Conservation (phyloP, 805 yeast species). For the Saturnispora dispora region DNA sequence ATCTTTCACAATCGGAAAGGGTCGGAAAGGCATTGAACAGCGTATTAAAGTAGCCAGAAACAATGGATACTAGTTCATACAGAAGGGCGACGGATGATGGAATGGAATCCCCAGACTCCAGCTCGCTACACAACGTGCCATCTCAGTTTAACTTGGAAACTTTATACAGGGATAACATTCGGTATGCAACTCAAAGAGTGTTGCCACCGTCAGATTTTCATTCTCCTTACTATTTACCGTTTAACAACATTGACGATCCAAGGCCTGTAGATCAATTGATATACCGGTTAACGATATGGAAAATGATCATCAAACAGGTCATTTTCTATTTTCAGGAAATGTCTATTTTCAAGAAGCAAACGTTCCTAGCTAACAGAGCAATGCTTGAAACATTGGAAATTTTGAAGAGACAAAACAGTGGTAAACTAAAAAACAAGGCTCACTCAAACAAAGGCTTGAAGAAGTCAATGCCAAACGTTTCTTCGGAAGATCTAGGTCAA, state of each 20-base stretch:
- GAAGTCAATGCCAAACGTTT: constrained; percentile 17
- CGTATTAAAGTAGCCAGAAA: not conserved
- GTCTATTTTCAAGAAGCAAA: constrained; percentile 42
- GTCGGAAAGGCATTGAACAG: not conserved
- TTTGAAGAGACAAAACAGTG: constrained; percentile 24
- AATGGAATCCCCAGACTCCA: not conserved
- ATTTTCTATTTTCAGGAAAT: constrained; percentile 43
- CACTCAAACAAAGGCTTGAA: constrained; percentile 17
- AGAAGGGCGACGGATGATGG: not conserved
- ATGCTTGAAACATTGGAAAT: constrained; percentile 36
- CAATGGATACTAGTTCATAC: not conserved
- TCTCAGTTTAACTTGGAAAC: constrained; percentile 10
- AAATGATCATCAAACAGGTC: constrained; percentile 44
- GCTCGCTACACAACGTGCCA: not conserved
- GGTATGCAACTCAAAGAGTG: constrained; percentile 19
- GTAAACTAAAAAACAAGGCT: constrained; percentile 22
- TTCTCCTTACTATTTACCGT: constrained; percentile 30
- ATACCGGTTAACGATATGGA: constrained; percentile 48
- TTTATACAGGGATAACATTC: constrained; percentile 10
- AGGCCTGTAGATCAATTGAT: constrained; percentile 42
- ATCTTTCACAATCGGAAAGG: not conserved
- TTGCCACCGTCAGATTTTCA: constrained; percentile 26
- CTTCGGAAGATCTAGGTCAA: constrained; percentile 19
- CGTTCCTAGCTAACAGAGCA: constrained; percentile 37
- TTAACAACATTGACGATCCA: constrained; percentile 24